Evolutionary conservation across 106 monocot species (phyloP).

Genomic region (Apostasia ramifera): DNA sequence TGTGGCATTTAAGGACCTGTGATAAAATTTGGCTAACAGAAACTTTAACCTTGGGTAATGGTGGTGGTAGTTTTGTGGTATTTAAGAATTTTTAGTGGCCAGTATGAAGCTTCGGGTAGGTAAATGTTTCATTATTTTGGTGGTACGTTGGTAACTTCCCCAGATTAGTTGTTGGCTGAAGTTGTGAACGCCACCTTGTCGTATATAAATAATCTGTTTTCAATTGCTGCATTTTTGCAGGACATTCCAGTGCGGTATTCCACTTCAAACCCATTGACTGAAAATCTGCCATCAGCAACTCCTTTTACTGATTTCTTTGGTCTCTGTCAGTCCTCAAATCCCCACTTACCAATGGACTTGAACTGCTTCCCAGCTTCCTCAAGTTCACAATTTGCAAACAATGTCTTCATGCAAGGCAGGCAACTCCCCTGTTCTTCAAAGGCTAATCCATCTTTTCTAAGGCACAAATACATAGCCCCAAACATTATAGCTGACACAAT

Average conservation of each 20-base stretch:
- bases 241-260: neutral
- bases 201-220: too few species aligned
- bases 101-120: neutral
- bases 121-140: neutral
- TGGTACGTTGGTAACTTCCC: neutral
- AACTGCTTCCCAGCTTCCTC: conserved; percentile 5
- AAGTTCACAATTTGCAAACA: neutral
- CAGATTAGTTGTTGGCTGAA: conserved; percentile 18
- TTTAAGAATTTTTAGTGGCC: neutral
- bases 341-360: conserved; percentile 3
- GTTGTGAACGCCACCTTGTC: neutral
- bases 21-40: too few species aligned
- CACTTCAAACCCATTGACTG: neutral
- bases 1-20: too few species aligned
- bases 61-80: too few species aligned
- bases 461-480: conserved; percentile 18
- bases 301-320: conserved; percentile 26
- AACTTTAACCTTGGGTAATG: too few species aligned
- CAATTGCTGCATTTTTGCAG: conserved; percentile 11
- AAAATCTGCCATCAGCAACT: conserved; percentile 9
- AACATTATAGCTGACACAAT: conserved; percentile 11
- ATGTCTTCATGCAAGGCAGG: neutral
- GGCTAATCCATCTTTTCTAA: conserved; percentile 16
- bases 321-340: conserved; percentile 5
- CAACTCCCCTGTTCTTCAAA: neutral